These are phyloP conservation scores for Solanum etuberosum DNA, from an alignment of 257 asterid genomes.

Conservation along the genomic window DNA sequence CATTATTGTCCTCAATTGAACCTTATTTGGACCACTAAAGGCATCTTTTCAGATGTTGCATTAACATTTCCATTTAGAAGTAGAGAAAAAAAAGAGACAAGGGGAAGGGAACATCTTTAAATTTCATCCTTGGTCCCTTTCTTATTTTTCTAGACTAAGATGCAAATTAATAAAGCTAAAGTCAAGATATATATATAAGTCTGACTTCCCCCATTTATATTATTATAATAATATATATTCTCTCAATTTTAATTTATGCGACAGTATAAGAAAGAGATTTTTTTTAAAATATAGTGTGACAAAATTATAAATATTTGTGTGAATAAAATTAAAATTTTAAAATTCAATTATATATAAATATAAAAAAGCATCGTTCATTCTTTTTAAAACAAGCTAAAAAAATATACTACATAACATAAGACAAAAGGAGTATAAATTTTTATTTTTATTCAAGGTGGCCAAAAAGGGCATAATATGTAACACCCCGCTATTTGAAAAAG, in stretches of 20 bases:
- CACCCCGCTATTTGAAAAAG: no score
- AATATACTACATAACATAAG: not conserved
- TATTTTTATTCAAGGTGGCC: not conserved
- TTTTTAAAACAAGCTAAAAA: not conserved
- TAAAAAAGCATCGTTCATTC: not conserved
- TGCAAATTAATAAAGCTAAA: not conserved
- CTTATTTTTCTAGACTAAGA: not conserved
- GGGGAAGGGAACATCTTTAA: not conserved
- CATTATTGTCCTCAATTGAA: slow-evolving; percentile 42
- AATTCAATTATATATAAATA: not conserved
- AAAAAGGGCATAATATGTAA: not conserved
- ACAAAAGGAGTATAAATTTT: not conserved
- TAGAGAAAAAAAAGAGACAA: not conserved
- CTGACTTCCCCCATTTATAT: not conserved
- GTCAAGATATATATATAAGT: not conserved
- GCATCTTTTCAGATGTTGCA: slow-evolving; percentile 60
- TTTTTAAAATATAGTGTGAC: not conserved
- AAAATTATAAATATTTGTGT: not conserved
- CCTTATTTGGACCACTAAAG: slow-evolving; percentile 37
- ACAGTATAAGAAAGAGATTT: not conserved
- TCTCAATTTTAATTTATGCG: not conserved
- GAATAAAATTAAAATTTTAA: not conserved
- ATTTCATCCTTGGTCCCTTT: slow-evolving; percentile 12
- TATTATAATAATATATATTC: not conserved
- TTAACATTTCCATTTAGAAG: slow-evolving; percentile 4